These are phyloP conservation scores for Vaccinium darrowii DNA, from an alignment of 148 eudicot genomes.

Conservation along the genomic window DNA sequence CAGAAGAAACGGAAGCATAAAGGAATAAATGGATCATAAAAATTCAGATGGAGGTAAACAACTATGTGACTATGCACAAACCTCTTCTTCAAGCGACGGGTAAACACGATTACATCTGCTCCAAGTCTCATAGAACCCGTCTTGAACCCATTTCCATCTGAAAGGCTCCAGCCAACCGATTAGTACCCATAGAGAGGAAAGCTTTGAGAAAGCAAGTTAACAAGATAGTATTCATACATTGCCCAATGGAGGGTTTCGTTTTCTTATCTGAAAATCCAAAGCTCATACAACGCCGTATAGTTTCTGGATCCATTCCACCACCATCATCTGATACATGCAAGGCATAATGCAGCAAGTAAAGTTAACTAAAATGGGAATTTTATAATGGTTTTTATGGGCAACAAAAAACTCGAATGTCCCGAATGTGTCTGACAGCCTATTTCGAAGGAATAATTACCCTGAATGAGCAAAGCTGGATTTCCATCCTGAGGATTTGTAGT, in stretches of 20 bases:
- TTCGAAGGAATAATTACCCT: slow-evolving; percentile 32
- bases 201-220: not conserved
- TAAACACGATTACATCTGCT: slow-evolving; percentile 67
- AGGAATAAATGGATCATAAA: not conserved
- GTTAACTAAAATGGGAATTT: not conserved
- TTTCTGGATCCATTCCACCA: slow-evolving; percentile 67
- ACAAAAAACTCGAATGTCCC: not conserved
- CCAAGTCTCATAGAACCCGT: slow-evolving; percentile 83
- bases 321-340: slow-evolving; percentile 51
- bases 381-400: not conserved
- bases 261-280: slow-evolving; percentile 76
- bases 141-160: slow-evolving; percentile 84
- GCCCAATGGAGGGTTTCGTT: slow-evolving; percentile 50
- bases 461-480: slow-evolving; percentile 53
- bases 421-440: too few species aligned
- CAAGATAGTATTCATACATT: slow-evolving; percentile 38
- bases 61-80: slow-evolving; percentile 12
- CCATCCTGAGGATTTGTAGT: slow-evolving; percentile 59
- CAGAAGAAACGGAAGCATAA: not conserved
- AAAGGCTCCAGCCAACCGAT: slow-evolving; percentile 23
- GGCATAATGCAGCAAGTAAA: slow-evolving; percentile 9
- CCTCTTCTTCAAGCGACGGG: slow-evolving; percentile 37
- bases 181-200: slow-evolving; percentile 12
- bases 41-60: not conserved
- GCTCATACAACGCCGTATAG: slow-evolving; percentile 59